These are phyloP conservation scores for Ascochyta lentis DNA, from an alignment of 2,329 filamentous ascomycete genomes.

Conservation along the genomic window DNA sequence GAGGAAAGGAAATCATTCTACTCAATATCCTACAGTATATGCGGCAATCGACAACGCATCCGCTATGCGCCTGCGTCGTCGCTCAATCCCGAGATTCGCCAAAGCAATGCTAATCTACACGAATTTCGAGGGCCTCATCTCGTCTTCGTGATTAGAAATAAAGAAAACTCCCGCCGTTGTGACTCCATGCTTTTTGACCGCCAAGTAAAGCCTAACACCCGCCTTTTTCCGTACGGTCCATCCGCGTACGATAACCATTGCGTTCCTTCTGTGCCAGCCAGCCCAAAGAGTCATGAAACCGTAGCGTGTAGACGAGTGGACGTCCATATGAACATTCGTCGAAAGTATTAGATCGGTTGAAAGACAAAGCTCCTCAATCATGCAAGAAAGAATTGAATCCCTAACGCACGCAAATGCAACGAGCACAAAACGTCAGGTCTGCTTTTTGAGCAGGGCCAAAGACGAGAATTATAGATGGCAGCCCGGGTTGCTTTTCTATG, in stretches of 20 bases:
- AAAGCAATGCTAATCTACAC: conserved; percentile 30
- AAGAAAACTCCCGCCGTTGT: conserved; percentile 12
- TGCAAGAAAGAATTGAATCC: conserved; percentile 31
- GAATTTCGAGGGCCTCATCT: conserved; percentile 9
- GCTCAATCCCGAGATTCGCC: conserved; percentile 19
- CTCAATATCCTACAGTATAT: conserved; percentile 36
- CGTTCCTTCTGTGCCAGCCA: conserved; percentile 35
- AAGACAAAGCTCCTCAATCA: conserved; percentile 25
- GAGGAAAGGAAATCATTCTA: conserved; percentile 5
- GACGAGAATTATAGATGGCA: conserved; percentile 18
- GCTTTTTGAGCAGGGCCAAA: conserved; percentile 22
- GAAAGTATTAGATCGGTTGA: conserved; percentile 25
- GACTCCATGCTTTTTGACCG: conserved; percentile 34
- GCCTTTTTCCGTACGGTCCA: conserved; percentile 11
- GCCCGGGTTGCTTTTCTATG: background rate
- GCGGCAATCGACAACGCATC: conserved; percentile 9
- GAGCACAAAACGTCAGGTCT: conserved; percentile 35
- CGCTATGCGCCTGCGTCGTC: conserved; percentile 9
- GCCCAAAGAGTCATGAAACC: conserved; percentile 31
- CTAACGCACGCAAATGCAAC: conserved; percentile 45
- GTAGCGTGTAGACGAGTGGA: conserved; percentile 21
- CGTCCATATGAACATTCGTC: conserved; percentile 20
- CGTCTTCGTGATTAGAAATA: conserved; percentile 20
- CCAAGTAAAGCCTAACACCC: conserved; percentile 25
- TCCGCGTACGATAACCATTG: conserved; percentile 21